A percentile compares a stretch with the other conserved stretches of the same genome.
Conservation (phyloP, 2,329 filamentous ascomycete species). For the Monilinia fructicola region DNA sequence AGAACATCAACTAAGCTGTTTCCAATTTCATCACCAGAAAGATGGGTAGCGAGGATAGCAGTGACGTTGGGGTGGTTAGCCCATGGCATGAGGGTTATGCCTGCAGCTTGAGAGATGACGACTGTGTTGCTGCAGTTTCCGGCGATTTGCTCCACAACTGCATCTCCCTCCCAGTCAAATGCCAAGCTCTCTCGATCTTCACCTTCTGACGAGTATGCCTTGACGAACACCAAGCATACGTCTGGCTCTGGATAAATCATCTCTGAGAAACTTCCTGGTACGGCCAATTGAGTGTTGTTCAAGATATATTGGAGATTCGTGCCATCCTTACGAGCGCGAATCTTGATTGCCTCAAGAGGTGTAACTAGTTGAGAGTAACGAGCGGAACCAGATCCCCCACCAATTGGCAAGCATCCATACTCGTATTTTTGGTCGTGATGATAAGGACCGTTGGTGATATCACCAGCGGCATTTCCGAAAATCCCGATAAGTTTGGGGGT, state of each 20-base stretch:
- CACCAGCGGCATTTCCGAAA: slow-evolving; percentile 59
- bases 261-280: slow-evolving; percentile 36
- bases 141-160: slow-evolving; percentile 46
- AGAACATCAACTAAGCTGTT: slow-evolving; percentile 61
- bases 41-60: slow-evolving; percentile 58
- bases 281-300: slow-evolving; percentile 42
- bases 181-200: slow-evolving; percentile 52
- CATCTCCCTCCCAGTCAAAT: slow-evolving; percentile 29
- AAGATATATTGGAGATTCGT: slow-evolving; percentile 53
- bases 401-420: slow-evolving; percentile 46
- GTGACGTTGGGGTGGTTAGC: slow-evolving; percentile 59
- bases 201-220: slow-evolving; percentile 69
- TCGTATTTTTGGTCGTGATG: slow-evolving; percentile 38
- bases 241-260: slow-evolving; percentile 51
- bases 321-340: slow-evolving; percentile 47
- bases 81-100: slow-evolving; percentile 62
- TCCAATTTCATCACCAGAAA: slow-evolving; percentile 60
- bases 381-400: slow-evolving; percentile 51
- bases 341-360: slow-evolving; percentile 55
- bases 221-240: slow-evolving; percentile 66
- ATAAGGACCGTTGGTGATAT: slow-evolving; percentile 49
- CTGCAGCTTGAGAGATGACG: slow-evolving; percentile 64
- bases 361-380: slow-evolving; percentile 47
- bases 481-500: slow-evolving; percentile 47
- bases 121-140: slow-evolving; percentile 57